These are phyloP conservation scores for Stereocaulon alpinum DNA, from an alignment of 495 filamentous ascomycete species.

Conservation along the genomic window DNA sequence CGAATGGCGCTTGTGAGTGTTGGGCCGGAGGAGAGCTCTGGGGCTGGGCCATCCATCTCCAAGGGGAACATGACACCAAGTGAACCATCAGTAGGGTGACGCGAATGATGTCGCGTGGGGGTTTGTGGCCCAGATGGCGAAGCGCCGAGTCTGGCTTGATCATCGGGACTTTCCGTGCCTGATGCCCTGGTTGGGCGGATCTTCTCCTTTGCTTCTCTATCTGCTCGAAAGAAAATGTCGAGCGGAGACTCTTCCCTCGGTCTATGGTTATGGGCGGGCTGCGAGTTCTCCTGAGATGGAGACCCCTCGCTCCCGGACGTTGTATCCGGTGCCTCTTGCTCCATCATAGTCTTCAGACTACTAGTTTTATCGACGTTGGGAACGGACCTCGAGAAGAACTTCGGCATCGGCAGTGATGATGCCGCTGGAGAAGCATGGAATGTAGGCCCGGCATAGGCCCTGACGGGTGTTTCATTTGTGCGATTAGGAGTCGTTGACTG, in stretches of 20 bases:
- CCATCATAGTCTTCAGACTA: slow-evolving; percentile 35
- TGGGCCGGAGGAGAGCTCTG: slow-evolving; percentile 20
- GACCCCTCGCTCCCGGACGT: slow-evolving; percentile 24
- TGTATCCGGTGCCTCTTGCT: slow-evolving; percentile 25
- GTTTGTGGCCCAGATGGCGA: slow-evolving; percentile 25
- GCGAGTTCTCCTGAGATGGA: slow-evolving; percentile 24
- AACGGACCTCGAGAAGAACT: slow-evolving; percentile 75
- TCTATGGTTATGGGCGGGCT: slow-evolving; percentile 20
- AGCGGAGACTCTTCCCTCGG: slow-evolving; percentile 61
- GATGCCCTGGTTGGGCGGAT: slow-evolving; percentile 15
- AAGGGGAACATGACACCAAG: slow-evolving; percentile 50
- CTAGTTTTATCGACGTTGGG: slow-evolving; percentile 45
- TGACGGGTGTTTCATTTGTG: slow-evolving; percentile 12
- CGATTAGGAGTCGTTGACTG: slow-evolving; percentile 12
- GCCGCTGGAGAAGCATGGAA: slow-evolving; percentile 94
- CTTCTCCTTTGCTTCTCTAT: slow-evolving; percentile 62
- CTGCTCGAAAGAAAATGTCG: slow-evolving; percentile 80
- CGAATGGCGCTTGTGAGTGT: slow-evolving; percentile 26
- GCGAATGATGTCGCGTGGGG: slow-evolving; percentile 24
- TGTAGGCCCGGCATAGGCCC: slow-evolving; percentile 80
- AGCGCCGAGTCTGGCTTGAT: slow-evolving; percentile 35
- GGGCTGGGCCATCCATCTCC: slow-evolving; percentile 49
- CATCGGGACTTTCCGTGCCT: slow-evolving; percentile 28
- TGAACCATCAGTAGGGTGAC: slow-evolving; percentile 30
- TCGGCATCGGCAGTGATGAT: slow-evolving; percentile 85